A percentile compares a stretch with the other conserved stretches of the same genome.
Evolutionary conservation across 2,329 filamentous ascomycete genomes (phyloP).

Genomic region (Lomentospora prolificans): DNA sequence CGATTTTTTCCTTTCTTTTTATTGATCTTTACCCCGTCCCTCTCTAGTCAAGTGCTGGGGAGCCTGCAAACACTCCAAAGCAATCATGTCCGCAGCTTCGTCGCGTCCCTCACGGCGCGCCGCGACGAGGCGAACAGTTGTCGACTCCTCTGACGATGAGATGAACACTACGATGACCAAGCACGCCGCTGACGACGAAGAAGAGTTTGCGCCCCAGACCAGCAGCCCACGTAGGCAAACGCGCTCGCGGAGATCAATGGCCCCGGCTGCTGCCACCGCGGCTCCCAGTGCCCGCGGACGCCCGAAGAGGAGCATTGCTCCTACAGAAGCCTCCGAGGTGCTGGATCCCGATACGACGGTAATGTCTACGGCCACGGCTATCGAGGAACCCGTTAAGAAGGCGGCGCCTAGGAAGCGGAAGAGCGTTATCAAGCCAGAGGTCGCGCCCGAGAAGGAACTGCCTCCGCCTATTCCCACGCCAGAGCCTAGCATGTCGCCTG

Average conservation of each 20-base stretch:
- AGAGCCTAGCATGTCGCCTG: constrained; percentile 46
- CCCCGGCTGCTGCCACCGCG: constrained; percentile 34
- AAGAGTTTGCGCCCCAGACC: constrained; percentile 72
- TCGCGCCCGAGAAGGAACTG: constrained; percentile 27
- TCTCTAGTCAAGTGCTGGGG: neutral
- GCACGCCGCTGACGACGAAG: constrained; percentile 52
- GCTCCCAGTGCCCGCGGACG: constrained; percentile 31
- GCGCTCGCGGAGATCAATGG: constrained; percentile 29
- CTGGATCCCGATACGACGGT: constrained; percentile 24
- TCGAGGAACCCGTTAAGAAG: constrained; percentile 23
- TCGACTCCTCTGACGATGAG: constrained; percentile 75
- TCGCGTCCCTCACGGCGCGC: constrained; percentile 30
- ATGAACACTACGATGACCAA: constrained; percentile 41
- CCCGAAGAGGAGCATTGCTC: constrained; percentile 30
- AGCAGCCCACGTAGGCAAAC: constrained; percentile 45
- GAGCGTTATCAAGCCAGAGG: constrained; percentile 36
- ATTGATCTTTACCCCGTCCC: neutral
- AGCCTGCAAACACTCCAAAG: neutral
- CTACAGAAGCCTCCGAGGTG: constrained; percentile 24
- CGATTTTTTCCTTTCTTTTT: neutral
- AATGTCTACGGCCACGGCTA: constrained; percentile 19
- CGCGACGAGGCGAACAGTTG: constrained; percentile 56
- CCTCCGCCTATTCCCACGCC: constrained; percentile 35
- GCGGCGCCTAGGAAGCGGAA: constrained; percentile 56
- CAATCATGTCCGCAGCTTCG: constrained; percentile 27